Percentiles rank a stretch among this genome's conserved stretches.
phyloP scores from a whole-genome alignment of 2,329 filamentous ascomycete genomes.

The Allantophomopsis lycopodina region DNA sequence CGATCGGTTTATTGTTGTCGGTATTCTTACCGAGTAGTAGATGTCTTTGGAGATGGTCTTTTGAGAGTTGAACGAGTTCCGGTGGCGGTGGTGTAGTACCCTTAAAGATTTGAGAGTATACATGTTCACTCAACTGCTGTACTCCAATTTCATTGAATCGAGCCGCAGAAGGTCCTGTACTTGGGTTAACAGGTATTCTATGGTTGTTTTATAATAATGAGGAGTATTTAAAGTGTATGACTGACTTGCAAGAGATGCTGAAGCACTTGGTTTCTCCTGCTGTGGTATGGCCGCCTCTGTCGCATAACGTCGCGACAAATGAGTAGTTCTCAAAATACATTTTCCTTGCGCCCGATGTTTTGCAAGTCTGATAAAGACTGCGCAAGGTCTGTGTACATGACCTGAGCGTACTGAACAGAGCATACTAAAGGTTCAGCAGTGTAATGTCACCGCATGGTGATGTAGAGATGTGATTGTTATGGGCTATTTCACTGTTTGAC shows the following conservation, averaged over 20 bases:
- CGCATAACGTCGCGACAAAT: conserved; percentile 23
- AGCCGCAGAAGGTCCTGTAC: conserved; percentile 29
- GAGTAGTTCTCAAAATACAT: no score
- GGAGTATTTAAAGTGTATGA: neutral
- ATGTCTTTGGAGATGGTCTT: conserved; percentile 72
- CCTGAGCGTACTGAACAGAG: conserved; percentile 15
- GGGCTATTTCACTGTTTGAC: no score
- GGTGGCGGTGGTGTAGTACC: conserved; percentile 42
- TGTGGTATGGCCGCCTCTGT: conserved; percentile 7
- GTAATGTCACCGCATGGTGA: neutral
- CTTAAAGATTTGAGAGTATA: conserved; percentile 75
- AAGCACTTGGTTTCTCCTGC: neutral
- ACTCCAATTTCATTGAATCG: conserved; percentile 89
- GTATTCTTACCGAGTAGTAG: conserved; percentile 84
- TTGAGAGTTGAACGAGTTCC: conserved; percentile 67
- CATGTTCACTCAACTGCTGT: conserved; percentile 76
- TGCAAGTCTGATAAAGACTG: conserved; percentile 36
- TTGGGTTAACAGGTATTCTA: conserved; percentile 2
- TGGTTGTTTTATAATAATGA: neutral
- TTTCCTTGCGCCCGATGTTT: conserved; percentile 27
- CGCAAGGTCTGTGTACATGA: conserved; percentile 15
- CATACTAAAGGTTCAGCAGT: conserved; percentile 11
- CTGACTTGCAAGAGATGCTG: conserved; percentile 7
- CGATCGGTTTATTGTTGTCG: conserved; percentile 61
- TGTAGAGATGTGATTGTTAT: no score